These are phyloP conservation scores for Cladosporium sp. DNA, from an alignment of 2,329 filamentous ascomycete species.

Conservation along the genomic window DNA sequence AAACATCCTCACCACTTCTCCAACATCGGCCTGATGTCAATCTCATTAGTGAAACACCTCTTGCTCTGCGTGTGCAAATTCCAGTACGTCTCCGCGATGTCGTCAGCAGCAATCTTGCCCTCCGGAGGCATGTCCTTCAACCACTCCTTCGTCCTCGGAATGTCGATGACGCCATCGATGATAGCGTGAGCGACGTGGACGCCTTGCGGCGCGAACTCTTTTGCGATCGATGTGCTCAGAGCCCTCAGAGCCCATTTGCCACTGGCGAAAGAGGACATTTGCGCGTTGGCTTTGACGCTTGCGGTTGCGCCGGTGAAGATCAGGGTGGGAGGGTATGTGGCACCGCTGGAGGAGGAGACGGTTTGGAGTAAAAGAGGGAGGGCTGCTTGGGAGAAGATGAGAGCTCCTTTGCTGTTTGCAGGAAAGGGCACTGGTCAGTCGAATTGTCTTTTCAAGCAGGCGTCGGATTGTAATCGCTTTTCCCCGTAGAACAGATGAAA, in stretches of 20 bases:
- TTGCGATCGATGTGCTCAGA: conserved; percentile 68
- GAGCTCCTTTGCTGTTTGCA: conserved; percentile 58
- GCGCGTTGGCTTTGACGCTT: conserved; percentile 66
- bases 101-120: conserved; percentile 69
- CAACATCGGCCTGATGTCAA: conserved; percentile 74
- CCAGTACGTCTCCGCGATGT: conserved; percentile 89
- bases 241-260: conserved; percentile 78
- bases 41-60: conserved; percentile 74
- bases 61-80: conserved; percentile 74
- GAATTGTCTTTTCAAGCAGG: neutral
- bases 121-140: conserved; percentile 53
- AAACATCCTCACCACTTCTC: conserved; percentile 66
- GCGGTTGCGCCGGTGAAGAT: conserved; percentile 87
- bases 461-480: neutral
- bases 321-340: conserved; percentile 66
- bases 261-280: conserved; percentile 67
- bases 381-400: conserved; percentile 68
- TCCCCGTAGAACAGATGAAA: neutral
- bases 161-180: conserved; percentile 82
- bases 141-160: conserved; percentile 63
- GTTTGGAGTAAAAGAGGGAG: conserved; percentile 62
- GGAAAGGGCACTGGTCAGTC: too few species aligned
- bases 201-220: conserved; percentile 79
- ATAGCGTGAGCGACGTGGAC: conserved; percentile 80
- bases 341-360: conserved; percentile 40